phyloP scores from a whole-genome alignment of 2,329 filamentous ascomycete genomes.

The Exserohilum turcica region DNA sequence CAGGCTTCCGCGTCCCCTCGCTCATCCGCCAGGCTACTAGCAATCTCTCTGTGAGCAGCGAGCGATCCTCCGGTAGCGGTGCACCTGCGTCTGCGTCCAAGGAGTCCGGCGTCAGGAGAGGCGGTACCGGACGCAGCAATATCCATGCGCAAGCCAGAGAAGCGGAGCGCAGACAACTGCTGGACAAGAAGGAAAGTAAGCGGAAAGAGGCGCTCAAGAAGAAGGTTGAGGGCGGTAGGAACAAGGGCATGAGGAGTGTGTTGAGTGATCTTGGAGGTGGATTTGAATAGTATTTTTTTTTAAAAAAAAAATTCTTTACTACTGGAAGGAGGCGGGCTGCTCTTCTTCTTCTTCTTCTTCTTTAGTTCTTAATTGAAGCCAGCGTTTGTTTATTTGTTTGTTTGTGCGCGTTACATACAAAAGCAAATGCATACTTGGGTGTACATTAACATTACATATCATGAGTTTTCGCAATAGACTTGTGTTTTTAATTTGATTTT shows the following conservation, averaged over 20 bases:
- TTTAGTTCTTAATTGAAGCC: no score
- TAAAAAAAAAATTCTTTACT: no score
- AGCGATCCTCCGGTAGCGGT: conserved; percentile 38
- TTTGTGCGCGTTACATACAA: no score
- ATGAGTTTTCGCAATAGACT: no score
- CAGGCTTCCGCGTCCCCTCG: conserved; percentile 68
- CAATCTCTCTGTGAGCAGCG: conserved; percentile 42
- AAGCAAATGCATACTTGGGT: no score
- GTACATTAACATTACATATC: no score
- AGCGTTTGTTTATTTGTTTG: no score
- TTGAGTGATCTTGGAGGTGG: conserved; percentile 39
- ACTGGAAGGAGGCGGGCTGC: no score
- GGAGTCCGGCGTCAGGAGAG: conserved; percentile 50
- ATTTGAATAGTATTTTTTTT: conserved; percentile 39
- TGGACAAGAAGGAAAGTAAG: conserved; percentile 59
- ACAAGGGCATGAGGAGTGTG: conserved; percentile 40
- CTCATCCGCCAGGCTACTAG: conserved; percentile 76
- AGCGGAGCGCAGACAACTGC: conserved; percentile 57
- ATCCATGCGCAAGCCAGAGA: conserved; percentile 66
- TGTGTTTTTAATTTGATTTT: no score
- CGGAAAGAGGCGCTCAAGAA: conserved; percentile 56
- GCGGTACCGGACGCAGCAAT: conserved; percentile 63
- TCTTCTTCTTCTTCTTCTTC: no score
- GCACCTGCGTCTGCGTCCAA: conserved; percentile 10
- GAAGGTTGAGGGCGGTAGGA: conserved; percentile 45